A percentile compares a stretch with the other conserved stretches of the same genome.
Evolutionary conservation across 805 yeast species (phyloP).

Genomic region (Teunomyces barrocoloradensis): DNA sequence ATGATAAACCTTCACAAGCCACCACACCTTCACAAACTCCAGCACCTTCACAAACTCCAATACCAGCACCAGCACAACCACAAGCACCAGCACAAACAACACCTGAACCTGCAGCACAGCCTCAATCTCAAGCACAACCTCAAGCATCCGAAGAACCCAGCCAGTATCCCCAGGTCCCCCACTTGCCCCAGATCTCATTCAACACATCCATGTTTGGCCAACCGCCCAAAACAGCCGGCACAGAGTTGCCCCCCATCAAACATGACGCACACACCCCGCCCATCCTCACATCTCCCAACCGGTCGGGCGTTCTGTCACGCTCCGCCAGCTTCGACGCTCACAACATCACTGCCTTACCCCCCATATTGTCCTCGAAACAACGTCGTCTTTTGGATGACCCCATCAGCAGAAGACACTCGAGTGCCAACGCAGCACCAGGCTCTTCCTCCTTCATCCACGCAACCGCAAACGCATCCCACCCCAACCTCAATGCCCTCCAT

Average conservation of each 20-base stretch:
- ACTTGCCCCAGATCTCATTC: slow-evolving; percentile 36
- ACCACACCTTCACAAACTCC: not conserved
- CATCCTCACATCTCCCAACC: slow-evolving; percentile 6
- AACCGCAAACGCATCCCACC: slow-evolving; percentile 11
- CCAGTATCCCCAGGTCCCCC: slow-evolving; percentile 15
- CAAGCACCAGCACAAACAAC: not conserved
- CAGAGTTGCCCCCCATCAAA: not conserved
- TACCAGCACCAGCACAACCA: not conserved
- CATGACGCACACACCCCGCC: slow-evolving; percentile 5
- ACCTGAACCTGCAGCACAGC: not conserved
- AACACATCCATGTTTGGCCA: slow-evolving; percentile 41
- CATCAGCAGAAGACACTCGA: slow-evolving; percentile 13
- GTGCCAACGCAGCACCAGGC: slow-evolving; percentile 8
- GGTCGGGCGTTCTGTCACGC: not conserved
- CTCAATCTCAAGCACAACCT: not conserved
- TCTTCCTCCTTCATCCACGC: slow-evolving; percentile 1
- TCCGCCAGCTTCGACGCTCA: slow-evolving; percentile 8
- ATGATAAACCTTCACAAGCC: slow-evolving; percentile 3
- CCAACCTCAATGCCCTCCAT: slow-evolving; percentile 9
- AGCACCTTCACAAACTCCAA: not conserved
- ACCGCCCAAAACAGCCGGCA: slow-evolving; percentile 1
- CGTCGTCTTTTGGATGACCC: slow-evolving; percentile 15
- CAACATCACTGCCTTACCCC: slow-evolving; percentile 11
- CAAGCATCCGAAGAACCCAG: not conserved
- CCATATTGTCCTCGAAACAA: slow-evolving; percentile 11